Conservation (phyloP, 306 rosid species). For the Albizia julibrissin region DNA sequence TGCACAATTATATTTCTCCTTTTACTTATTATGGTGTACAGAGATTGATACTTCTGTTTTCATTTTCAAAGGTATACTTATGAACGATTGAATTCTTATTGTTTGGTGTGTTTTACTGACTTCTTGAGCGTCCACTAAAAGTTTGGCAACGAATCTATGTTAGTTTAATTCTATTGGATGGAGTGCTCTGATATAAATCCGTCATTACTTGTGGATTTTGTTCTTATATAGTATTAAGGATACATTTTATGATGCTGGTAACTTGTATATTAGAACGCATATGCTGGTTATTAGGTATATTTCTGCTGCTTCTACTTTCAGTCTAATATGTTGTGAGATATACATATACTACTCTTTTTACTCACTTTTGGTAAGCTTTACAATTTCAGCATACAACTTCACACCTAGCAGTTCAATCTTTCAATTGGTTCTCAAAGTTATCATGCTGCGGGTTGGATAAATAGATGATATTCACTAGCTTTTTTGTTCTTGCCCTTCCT, state of each 20-base stretch:
- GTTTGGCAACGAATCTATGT: too few species aligned
- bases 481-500: conserved; percentile 31
- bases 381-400: background rate
- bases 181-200: background rate
- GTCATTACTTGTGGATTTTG: background rate
- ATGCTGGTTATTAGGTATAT: too few species aligned
- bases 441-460: conserved; percentile 7
- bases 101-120: background rate
- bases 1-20: conserved; percentile 23
- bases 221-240: too few species aligned
- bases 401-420: conserved; percentile 9
- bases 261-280: too few species aligned
- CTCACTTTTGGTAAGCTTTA: too few species aligned
- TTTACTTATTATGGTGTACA: background rate
- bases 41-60: background rate
- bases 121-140: background rate
- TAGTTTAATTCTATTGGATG: too few species aligned
- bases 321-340: too few species aligned
- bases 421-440: background rate
- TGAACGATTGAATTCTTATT: background rate
- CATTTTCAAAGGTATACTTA: background rate
- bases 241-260: too few species aligned
- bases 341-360: too few species aligned
- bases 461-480: conserved; percentile 21
- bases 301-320: too few species aligned